Conservation (phyloP, 2,329 filamentous ascomycete genomes). For the Botryotinia globosa region DNA sequence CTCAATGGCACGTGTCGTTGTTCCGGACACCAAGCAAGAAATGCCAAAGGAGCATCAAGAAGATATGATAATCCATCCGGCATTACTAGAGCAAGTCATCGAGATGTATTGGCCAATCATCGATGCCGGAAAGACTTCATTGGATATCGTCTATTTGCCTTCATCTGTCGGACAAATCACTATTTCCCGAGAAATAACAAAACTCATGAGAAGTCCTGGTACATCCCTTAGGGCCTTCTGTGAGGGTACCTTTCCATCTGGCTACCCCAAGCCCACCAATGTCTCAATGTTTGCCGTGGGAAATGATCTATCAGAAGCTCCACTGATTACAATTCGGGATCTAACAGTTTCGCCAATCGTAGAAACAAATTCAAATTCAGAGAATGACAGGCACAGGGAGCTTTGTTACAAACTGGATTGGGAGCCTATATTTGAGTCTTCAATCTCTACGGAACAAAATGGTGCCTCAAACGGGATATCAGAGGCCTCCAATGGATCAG, state of each 20-base stretch:
- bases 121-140: not conserved
- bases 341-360: constrained; percentile 45
- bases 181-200: constrained; percentile 40
- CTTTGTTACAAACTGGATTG: constrained; percentile 49
- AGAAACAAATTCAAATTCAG: constrained; percentile 38
- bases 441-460: constrained; percentile 37
- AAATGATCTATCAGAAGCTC: constrained; percentile 34
- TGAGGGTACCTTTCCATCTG: constrained; percentile 31
- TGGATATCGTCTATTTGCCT: constrained; percentile 17
- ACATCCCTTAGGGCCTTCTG: constrained; percentile 42
- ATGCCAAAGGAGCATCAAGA: constrained; percentile 40
- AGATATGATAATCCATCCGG: constrained; percentile 55
- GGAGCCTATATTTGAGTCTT: constrained; percentile 40
- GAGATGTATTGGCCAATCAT: constrained; percentile 23
- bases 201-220: constrained; percentile 41
- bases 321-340: constrained; percentile 42
- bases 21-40: constrained; percentile 22
- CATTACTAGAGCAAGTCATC: constrained; percentile 52
- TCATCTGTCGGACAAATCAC: constrained; percentile 37
- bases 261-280: constrained; percentile 39
- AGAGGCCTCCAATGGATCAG: not conserved
- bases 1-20: constrained; percentile 1
- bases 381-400: constrained; percentile 40
- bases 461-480: constrained; percentile 23
- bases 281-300: constrained; percentile 42